phyloP scores from a whole-genome alignment of 345 rosid species.

The Eucalyptus pauciflora region DNA sequence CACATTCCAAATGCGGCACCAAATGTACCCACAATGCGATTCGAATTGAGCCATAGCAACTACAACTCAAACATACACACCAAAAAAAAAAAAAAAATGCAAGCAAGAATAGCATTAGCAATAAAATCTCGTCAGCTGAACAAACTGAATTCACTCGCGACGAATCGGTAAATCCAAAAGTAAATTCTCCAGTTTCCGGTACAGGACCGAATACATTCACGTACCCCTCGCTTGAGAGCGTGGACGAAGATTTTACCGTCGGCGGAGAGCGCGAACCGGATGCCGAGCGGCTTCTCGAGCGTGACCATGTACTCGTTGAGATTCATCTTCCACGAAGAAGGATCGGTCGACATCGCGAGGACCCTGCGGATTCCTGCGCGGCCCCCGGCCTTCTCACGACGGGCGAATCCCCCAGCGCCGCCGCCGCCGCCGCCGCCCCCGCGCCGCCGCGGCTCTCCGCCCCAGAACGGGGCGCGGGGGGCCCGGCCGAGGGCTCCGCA shows the following conservation, averaged over 20 bases:
- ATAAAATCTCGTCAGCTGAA: not conserved
- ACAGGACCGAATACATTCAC: not conserved
- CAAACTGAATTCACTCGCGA: not conserved
- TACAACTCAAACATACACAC: not conserved
- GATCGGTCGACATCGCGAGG: slow-evolving; percentile 26
- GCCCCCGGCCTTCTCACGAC: not conserved
- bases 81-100: not conserved
- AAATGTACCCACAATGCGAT: not conserved
- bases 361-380: slow-evolving; percentile 6
- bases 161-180: not conserved
- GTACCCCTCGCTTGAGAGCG: slow-evolving; percentile 76
- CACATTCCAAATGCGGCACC: not conserved
- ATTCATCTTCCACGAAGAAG: slow-evolving; percentile 48
- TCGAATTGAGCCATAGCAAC: not conserved
- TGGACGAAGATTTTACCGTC: slow-evolving; percentile 78
- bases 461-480: not conserved
- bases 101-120: not conserved
- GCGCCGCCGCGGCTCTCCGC: slow-evolving; percentile 7
- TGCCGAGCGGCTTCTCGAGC: slow-evolving; percentile 75
- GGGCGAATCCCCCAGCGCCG: not conserved
- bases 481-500: slow-evolving; percentile 11
- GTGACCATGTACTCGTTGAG: slow-evolving; percentile 94
- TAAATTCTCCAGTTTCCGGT: not conserved
- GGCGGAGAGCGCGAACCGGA: slow-evolving; percentile 61
- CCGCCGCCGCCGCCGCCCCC: not conserved